Evolutionary conservation across 2,329 filamentous ascomycete species (phyloP).

Genomic region (Incumbomyces delicatus): DNA sequence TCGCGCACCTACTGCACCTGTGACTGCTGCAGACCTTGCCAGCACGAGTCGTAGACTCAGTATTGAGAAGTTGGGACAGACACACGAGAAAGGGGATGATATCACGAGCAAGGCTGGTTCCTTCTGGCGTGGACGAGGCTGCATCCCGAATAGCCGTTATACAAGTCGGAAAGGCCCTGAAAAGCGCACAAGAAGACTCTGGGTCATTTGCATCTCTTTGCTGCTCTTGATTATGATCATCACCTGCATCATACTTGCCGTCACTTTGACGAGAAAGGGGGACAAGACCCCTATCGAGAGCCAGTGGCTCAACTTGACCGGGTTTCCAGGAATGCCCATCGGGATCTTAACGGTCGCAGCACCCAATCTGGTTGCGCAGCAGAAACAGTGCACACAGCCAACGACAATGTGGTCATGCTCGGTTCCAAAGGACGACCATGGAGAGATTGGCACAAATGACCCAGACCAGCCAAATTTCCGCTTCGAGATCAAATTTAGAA

Average conservation of each 20-base stretch:
- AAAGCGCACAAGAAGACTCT: conserved; percentile 48
- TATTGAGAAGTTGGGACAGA: conserved; percentile 44
- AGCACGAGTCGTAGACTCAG: conserved; percentile 34
- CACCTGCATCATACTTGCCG: conserved; percentile 45
- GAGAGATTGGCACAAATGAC: conserved; percentile 51
- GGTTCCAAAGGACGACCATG: conserved; percentile 67
- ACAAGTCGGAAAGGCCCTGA: conserved; percentile 55
- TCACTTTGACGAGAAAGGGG: conserved; percentile 43
- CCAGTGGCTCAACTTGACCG: conserved; percentile 73
- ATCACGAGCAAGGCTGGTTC: conserved; percentile 48
- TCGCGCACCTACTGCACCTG: conserved; percentile 20
- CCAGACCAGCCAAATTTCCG: conserved; percentile 67
- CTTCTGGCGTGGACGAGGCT: conserved; percentile 57
- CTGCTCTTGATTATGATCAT: conserved; percentile 35
- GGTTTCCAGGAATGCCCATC: conserved; percentile 76
- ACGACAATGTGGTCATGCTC: conserved; percentile 77
- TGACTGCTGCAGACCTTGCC: conserved; percentile 20
- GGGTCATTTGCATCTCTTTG: conserved; percentile 50
- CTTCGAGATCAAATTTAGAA: conserved; percentile 59
- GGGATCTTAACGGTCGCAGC: conserved; percentile 71
- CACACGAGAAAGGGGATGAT: conserved; percentile 58
- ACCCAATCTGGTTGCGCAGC: conserved; percentile 55
- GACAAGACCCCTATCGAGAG: conserved; percentile 37
- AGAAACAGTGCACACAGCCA: conserved; percentile 60
- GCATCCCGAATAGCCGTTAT: conserved; percentile 53